phyloP scores from a whole-genome alignment of 2,329 filamentous ascomycete species.

The Colletotrichum abscissum region DNA sequence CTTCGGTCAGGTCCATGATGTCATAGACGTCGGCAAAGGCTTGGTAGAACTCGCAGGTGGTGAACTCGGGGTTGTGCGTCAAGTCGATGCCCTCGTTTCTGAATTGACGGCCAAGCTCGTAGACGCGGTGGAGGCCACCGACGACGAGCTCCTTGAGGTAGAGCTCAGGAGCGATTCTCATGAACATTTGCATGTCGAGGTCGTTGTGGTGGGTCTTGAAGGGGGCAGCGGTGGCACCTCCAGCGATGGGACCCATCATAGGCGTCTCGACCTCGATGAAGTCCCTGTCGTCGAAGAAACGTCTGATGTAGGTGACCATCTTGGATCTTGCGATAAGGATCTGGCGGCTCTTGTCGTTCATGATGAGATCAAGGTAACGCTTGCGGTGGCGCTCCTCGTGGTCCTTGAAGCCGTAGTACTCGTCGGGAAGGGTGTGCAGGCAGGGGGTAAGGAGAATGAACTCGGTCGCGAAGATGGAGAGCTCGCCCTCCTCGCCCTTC shows the following conservation, averaged over 20 bases:
- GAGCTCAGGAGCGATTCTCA: constrained; percentile 86
- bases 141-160: constrained; percentile 98
- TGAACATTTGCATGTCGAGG: constrained; percentile 91
- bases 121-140: constrained; percentile 92
- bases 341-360: constrained; percentile 89
- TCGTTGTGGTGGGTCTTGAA: constrained; percentile 98
- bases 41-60: constrained; percentile 96
- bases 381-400: constrained; percentile 93
- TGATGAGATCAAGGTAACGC: constrained; percentile 94
- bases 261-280: constrained; percentile 97
- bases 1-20: constrained; percentile 89
- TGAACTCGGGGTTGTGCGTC: constrained; percentile 99
- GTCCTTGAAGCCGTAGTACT: constrained; percentile 96
- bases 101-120: constrained; percentile 96
- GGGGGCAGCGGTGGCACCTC: constrained; percentile 93
- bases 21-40: constrained; percentile 93
- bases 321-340: constrained; percentile 87
- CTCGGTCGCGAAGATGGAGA: constrained; percentile 92
- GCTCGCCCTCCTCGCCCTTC: constrained; percentile 84
- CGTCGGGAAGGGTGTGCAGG: constrained; percentile 88
- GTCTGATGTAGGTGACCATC: constrained; percentile 89
- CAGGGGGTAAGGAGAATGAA: constrained; percentile 90
- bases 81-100: constrained; percentile 91
- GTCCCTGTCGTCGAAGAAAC: constrained; percentile 87
- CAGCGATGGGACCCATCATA: constrained; percentile 96